phyloP scores from a whole-genome alignment of 148 eudicot genomes.

The Pharnaceum exiguum region DNA sequence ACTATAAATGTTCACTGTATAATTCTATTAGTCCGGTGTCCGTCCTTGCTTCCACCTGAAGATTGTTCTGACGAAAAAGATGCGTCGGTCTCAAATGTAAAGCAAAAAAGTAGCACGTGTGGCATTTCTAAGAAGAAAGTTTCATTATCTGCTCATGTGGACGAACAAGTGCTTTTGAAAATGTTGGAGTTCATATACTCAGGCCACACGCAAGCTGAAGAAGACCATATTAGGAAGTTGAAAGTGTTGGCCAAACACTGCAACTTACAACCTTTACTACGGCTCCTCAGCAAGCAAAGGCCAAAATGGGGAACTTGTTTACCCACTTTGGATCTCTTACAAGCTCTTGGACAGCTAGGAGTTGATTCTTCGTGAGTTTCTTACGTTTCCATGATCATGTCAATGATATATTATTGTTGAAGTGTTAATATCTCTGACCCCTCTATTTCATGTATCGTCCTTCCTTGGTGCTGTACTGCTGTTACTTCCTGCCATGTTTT shows the following conservation, averaged over 20 bases:
- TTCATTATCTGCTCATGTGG: constrained; percentile 66
- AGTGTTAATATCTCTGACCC: background rate
- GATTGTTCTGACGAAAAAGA: constrained; percentile 18
- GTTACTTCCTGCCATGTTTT: too few relatives aligned
- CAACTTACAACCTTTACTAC: constrained; percentile 50
- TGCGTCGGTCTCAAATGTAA: constrained; percentile 8
- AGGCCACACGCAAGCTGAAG: constrained; percentile 54
- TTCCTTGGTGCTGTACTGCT: too few relatives aligned
- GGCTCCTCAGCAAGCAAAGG: constrained; percentile 40
- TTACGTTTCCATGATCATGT: constrained; percentile 1
- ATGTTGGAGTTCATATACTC: constrained; percentile 63
- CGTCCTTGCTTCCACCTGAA: constrained; percentile 52
- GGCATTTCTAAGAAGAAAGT: constrained; percentile 34
- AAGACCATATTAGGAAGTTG: constrained; percentile 47
- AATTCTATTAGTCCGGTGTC: constrained; percentile 60
- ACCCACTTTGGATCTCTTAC: constrained; percentile 52
- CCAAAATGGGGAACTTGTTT: constrained; percentile 68
- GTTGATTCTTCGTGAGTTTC: constrained; percentile 45
- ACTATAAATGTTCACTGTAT: constrained; percentile 58
- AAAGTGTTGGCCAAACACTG: constrained; percentile 64
- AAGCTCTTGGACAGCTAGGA: constrained; percentile 62
- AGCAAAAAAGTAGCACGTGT: constrained; percentile 17
- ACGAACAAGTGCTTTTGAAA: constrained; percentile 50
- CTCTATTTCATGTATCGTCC: background rate
- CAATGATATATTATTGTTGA: background rate